Evolutionary conservation across 2,329 filamentous ascomycete species (phyloP).

Genomic region (Alternaria viburni): DNA sequence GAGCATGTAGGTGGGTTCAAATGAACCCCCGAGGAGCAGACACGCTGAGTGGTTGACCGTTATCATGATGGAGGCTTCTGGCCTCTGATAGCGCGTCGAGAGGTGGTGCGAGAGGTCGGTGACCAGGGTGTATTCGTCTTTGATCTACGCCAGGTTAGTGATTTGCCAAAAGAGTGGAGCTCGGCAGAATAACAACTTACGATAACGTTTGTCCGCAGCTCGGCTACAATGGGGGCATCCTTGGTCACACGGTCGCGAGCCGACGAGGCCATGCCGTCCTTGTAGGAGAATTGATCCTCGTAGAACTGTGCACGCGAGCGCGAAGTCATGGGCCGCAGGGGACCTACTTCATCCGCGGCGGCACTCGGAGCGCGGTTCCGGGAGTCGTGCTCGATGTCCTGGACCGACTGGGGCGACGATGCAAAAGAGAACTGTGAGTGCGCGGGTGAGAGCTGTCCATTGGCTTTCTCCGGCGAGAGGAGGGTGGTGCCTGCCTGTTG

Average conservation of each 20-base stretch:
- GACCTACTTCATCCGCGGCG: constrained; percentile 24
- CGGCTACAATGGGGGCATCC: constrained; percentile 56
- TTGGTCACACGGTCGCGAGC: constrained; percentile 52
- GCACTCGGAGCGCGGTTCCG: constrained; percentile 26
- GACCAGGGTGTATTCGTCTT: constrained; percentile 76
- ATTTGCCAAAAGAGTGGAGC: constrained; percentile 12
- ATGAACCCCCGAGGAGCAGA: constrained; percentile 75
- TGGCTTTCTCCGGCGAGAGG: constrained; percentile 34
- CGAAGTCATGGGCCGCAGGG: constrained; percentile 19
- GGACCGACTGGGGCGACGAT: constrained; percentile 40
- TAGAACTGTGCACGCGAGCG: constrained; percentile 45
- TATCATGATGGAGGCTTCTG: constrained; percentile 75
- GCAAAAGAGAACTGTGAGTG: constrained; percentile 48
- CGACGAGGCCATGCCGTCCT: constrained; percentile 39
- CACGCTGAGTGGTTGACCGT: constrained; percentile 77
- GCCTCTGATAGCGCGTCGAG: constrained; percentile 75
- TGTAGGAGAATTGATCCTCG: constrained; percentile 49
- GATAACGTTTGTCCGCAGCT: constrained; percentile 59
- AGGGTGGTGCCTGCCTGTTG: constrained; percentile 42
- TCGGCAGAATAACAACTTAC: constrained; percentile 45
- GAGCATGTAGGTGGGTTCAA: constrained; percentile 80
- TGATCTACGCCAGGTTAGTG: constrained; percentile 60
- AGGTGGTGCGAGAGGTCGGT: constrained; percentile 76
- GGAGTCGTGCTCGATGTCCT: constrained; percentile 23
- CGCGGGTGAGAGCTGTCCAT: constrained; percentile 43